These are phyloP conservation scores for Penicilliopsis zonata DNA, from an alignment of 495 filamentous ascomycete species.

Conservation along the genomic window DNA sequence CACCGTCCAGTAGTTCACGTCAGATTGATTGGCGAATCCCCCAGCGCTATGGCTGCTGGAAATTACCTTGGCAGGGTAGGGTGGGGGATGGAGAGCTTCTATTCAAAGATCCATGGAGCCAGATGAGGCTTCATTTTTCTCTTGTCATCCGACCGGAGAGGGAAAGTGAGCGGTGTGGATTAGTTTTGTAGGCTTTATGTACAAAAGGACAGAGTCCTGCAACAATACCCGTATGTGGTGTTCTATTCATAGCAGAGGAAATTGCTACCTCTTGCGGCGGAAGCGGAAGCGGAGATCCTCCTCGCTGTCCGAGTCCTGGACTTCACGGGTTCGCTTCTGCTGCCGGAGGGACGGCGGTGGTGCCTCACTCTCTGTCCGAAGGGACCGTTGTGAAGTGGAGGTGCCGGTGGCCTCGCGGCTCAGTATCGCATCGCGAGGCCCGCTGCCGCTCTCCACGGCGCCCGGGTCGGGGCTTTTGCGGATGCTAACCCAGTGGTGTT, in stretches of 20 bases:
- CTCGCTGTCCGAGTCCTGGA: constrained; percentile 30
- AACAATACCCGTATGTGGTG: too few species aligned
- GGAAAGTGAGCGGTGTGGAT: too few species aligned
- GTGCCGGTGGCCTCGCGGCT: constrained; percentile 9
- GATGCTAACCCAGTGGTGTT: constrained; percentile 57
- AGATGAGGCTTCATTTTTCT: too few species aligned
- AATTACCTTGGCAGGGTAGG: too few species aligned
- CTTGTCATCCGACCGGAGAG: too few species aligned
- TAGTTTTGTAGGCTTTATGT: too few species aligned
- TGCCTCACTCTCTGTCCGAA: constrained; percentile 6
- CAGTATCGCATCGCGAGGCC: constrained; percentile 4
- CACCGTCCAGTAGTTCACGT: too few species aligned
- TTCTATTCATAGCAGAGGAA: not conserved
- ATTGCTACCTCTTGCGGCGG: constrained; percentile 31
- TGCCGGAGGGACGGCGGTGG: constrained; percentile 2
- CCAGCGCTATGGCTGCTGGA: too few species aligned
- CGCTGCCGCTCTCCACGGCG: constrained; percentile 9
- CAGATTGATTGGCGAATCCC: too few species aligned
- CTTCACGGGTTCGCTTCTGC: constrained; percentile 32
- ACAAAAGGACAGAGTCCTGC: too few species aligned
- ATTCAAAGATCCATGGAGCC: too few species aligned
- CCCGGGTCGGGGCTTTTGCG: constrained; percentile 12
- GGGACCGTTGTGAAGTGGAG: constrained; percentile 1
- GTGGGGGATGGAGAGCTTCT: too few species aligned
- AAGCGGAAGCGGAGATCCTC: constrained; percentile 49